A percentile compares a stretch with the other conserved stretches of the same genome.
phyloP scores from a whole-genome alignment of 768 basidiomycete species.

The Phanerodontia chrysosporium region DNA sequence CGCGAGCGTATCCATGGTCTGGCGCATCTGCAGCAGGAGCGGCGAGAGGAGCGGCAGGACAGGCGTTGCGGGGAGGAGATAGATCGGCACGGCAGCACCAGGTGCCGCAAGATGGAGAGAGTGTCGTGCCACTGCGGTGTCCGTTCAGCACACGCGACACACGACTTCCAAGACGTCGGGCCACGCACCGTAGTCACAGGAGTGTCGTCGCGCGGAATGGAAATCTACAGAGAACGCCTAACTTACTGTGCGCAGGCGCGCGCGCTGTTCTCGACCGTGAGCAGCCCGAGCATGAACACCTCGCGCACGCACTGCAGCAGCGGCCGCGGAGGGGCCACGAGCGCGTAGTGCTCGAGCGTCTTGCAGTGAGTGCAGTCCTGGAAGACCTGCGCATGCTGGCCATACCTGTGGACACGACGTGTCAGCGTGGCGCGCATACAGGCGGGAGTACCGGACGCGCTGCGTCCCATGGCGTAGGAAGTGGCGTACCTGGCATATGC shows the following conservation, averaged over 20 bases:
- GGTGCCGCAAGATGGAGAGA: constrained; percentile 50
- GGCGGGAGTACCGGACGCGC: too few species aligned
- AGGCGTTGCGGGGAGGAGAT: constrained; percentile 34
- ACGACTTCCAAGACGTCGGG: too few species aligned
- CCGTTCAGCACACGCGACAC: not conserved
- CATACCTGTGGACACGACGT: constrained; percentile 48
- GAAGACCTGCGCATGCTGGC: constrained; percentile 60
- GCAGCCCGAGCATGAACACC: too few species aligned
- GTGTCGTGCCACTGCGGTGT: constrained; percentile 60
- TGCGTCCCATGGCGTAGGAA: too few species aligned
- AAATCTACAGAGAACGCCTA: constrained; percentile 43
- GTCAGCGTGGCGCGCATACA: not conserved
- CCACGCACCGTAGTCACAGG: constrained; percentile 38
- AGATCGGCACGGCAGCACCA: constrained; percentile 47
- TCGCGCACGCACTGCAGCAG: constrained; percentile 59
- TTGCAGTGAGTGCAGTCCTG: constrained; percentile 64
- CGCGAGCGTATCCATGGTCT: too few species aligned
- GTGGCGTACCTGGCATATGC: constrained; percentile 56
- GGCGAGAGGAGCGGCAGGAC: too few species aligned
- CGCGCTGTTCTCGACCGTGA: too few species aligned
- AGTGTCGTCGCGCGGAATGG: constrained; percentile 38
- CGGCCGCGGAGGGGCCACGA: constrained; percentile 53
- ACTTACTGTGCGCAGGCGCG: constrained; percentile 41
- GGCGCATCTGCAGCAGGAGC: too few species aligned
- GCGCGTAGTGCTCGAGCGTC: constrained; percentile 53